Evolutionary conservation across 2,329 filamentous ascomycete species (phyloP), one percentile per base, ranked within the genome.

Genomic region (Sordariomycetes sp.): DNA sequence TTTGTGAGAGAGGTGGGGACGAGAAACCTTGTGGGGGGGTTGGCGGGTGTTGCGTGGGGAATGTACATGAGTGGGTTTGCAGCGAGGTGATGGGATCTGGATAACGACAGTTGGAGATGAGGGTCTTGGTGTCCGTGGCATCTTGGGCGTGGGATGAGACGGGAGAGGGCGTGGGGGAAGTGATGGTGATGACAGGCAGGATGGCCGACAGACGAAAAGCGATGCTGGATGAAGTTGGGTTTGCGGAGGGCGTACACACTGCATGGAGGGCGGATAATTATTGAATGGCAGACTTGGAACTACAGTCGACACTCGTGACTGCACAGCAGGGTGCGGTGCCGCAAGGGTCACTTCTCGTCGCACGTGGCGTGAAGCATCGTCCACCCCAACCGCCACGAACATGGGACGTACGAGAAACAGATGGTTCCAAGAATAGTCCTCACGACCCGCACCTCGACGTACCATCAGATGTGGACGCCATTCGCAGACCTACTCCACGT

Each of bases 31-130:
- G 79, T 90, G 60, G 86, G 84, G n/a, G 82, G 83, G 62, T 68
- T 86, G 55, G 86, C 86, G 20, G 87, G 88, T 5, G 76, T 92
- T 25, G 77, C 74, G 15, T 92, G 88, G 88, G 84, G 85, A 0
- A 75, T 90, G 50, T 91, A 88, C 67, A 73, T 91, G 70, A 89
- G 86, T 65, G 55, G 55, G 20, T 57, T 57, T 57, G 55, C 52
- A 50, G 55, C 51, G 13, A 22, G 55, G 34, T 57, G 50, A 57
- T 22, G 45, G n/a, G 22, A 20, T 8, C 25, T 10, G 61, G 77
- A 76, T 15, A 48, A 20, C 10, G 42, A 20, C 66, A 22, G 3
- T 22, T 52, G 10, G 32, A n/a, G 17, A 12, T 28, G n/a, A 17
- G 42, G 42, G 42, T 48, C 8, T 20, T 20, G 17, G 12, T n/a